phyloP scores from a whole-genome alignment of 805 yeast species.

The Candida oleophila region DNA sequence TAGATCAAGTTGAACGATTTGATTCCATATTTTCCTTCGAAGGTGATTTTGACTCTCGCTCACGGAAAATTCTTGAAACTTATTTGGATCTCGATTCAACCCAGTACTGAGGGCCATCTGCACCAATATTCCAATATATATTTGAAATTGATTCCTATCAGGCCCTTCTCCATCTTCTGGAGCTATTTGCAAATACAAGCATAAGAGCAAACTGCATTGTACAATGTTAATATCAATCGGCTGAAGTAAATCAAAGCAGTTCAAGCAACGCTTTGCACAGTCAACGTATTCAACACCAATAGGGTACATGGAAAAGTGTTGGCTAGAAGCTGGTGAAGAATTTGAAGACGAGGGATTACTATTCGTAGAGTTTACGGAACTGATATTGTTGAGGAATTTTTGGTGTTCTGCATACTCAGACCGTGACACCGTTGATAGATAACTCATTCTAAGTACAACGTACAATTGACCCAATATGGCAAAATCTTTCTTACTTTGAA shows the following conservation, averaged over 20 bases:
- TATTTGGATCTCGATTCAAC: constrained; percentile 15
- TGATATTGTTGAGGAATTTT: constrained; percentile 5
- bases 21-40: constrained; percentile 16
- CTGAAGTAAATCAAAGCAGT: constrained; percentile 11
- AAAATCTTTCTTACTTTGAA: constrained; percentile 6
- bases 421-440: constrained; percentile 13
- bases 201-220: constrained; percentile 12
- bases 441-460: constrained; percentile 15
- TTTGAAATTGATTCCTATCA: constrained; percentile 13
- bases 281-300: constrained; percentile 17
- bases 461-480: constrained; percentile 14
- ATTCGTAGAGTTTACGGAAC: not conserved
- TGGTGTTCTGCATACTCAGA: not conserved
- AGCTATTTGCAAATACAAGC: constrained; percentile 13
- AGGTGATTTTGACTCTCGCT: constrained; percentile 10
- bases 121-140: constrained; percentile 13
- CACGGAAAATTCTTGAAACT: constrained; percentile 7
- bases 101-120: constrained; percentile 16
- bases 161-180: constrained; percentile 20
- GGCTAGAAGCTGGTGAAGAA: not conserved
- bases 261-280: constrained; percentile 14
- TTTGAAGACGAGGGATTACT: not conserved
- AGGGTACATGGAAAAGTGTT: constrained; percentile 6
- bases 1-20: constrained; percentile 12
- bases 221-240: constrained; percentile 10